Conservation (phyloP, 495 filamentous ascomycete species). For the Penicillium paradoxum region DNA sequence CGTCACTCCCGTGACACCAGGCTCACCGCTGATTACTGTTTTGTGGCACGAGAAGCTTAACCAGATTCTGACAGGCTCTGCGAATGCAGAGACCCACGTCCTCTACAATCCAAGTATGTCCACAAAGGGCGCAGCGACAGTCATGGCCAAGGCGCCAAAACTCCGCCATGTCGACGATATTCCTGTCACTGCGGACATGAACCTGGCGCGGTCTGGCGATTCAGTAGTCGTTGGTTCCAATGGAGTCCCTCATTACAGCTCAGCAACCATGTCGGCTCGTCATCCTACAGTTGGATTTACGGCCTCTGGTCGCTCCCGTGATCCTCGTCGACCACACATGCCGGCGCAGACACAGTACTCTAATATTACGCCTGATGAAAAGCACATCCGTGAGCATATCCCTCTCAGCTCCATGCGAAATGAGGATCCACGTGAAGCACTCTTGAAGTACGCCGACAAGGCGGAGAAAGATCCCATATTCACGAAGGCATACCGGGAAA, state of each 20-base stretch:
- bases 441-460: slow-evolving; percentile 92
- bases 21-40: slow-evolving; percentile 74
- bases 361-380: slow-evolving; percentile 84
- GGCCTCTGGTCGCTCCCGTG: slow-evolving; percentile 71
- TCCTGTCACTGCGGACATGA: slow-evolving; percentile 77
- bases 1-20: slow-evolving; percentile 78
- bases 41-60: slow-evolving; percentile 93
- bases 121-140: slow-evolving; percentile 70
- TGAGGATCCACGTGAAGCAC: slow-evolving; percentile 90
- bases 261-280: slow-evolving; percentile 53
- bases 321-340: slow-evolving; percentile 75
- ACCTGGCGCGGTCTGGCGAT: slow-evolving; percentile 75
- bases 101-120: slow-evolving; percentile 86
- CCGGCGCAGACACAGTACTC: slow-evolving; percentile 87
- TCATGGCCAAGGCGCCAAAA: slow-evolving; percentile 92
- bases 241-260: slow-evolving; percentile 41
- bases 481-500: slow-evolving; percentile 86
- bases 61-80: slow-evolving; percentile 91
- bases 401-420: slow-evolving; percentile 92
- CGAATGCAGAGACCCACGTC: slow-evolving; percentile 80
- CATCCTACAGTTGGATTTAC: slow-evolving; percentile 70
- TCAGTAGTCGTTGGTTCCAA: slow-evolving; percentile 59
- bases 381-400: slow-evolving; percentile 80
- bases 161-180: slow-evolving; percentile 93
- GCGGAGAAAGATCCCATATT: slow-evolving; percentile 92